Percentiles rank a stretch among this genome's conserved stretches.
Evolutionary conservation across 1,139 yeast species (phyloP).

Genomic region (Yamadazyma taylorii): DNA sequence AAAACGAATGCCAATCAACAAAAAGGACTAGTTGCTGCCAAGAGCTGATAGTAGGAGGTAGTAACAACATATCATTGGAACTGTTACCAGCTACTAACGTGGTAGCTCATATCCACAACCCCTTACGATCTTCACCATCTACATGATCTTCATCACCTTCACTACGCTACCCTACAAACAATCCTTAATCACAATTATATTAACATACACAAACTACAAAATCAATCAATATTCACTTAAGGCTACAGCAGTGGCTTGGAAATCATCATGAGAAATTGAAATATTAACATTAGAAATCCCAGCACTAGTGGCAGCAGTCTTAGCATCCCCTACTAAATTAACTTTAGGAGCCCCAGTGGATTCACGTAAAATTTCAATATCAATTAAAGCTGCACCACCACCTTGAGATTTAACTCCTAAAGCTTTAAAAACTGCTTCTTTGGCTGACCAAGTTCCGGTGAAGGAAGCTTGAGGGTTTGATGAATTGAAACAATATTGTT

Average conservation of each 20-base stretch:
- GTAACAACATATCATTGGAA: no score
- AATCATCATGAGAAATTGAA: slow-evolving; percentile 93
- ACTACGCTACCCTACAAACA: no score
- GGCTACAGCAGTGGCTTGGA: slow-evolving; percentile 98
- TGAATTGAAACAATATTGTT: slow-evolving; percentile 70
- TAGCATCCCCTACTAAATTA: slow-evolving; percentile 71
- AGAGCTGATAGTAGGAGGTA: no score
- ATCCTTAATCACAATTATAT: no score
- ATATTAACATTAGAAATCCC: slow-evolving; percentile 77
- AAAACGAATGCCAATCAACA: no score
- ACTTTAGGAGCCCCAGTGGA: slow-evolving; percentile 83
- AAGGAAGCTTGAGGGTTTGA: slow-evolving; percentile 84
- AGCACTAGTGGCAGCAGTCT: slow-evolving; percentile 64
- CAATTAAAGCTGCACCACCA: slow-evolving; percentile 90
- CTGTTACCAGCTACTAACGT: no score
- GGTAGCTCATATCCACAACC: no score
- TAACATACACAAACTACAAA: no score
- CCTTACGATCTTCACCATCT: no score
- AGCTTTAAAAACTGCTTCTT: slow-evolving; percentile 97
- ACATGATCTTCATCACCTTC: no score
- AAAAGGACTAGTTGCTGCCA: no score
- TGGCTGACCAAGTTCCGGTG: slow-evolving; percentile 99
- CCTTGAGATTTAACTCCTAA: slow-evolving; percentile 88
- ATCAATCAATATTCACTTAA: slow-evolving; percentile 58
- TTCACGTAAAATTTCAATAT: slow-evolving; percentile 82